phyloP scores from a whole-genome alignment of 108 stramenopile species.

The Schizochytrium sp. region DNA sequence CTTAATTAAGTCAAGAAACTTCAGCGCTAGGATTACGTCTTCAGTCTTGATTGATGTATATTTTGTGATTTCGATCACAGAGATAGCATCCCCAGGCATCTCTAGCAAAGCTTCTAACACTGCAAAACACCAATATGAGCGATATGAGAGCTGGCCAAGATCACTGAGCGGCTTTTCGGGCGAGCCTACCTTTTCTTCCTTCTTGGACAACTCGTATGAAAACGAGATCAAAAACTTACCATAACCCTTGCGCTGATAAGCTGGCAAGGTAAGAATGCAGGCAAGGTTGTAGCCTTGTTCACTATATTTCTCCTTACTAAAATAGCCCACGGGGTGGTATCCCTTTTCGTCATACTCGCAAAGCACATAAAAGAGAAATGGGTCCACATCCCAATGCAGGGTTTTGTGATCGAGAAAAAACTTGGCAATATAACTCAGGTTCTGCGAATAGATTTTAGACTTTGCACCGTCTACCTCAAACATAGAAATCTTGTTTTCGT shows the following conservation, averaged over 20 bases:
- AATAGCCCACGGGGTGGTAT: constrained; percentile 94
- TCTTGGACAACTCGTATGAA: constrained; percentile 94
- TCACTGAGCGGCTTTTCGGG: constrained; percentile 99
- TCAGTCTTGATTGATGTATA: constrained; percentile 93
- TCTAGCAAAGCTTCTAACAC: constrained; percentile 76
- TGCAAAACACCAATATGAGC: constrained; percentile 91
- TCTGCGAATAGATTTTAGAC: constrained; percentile 94
- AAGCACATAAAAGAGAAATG: constrained; percentile 97
- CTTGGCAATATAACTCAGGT: constrained; percentile 96
- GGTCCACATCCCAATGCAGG: constrained; percentile 97
- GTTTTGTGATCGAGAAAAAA: constrained; percentile 99
- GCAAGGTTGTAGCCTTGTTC: constrained; percentile 99
- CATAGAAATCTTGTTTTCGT: constrained; percentile 78
- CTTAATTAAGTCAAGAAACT: constrained; percentile 91
- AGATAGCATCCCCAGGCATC: constrained; percentile 74
- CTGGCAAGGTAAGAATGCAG: constrained; percentile 98
- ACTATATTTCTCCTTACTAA: constrained; percentile 97
- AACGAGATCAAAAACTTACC: constrained; percentile 98
- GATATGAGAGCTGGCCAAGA: constrained; percentile 95
- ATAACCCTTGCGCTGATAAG: constrained; percentile 98
- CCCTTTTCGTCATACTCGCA: constrained; percentile 88
- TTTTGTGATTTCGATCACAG: constrained; percentile 86
- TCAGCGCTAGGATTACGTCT: constrained; percentile 96
- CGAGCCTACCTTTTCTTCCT: constrained; percentile 94
- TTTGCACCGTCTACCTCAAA: constrained; percentile 97